Evolutionary conservation across 768 basidiomycete species (phyloP), one percentile per base, ranked within the genome.

Genomic region (Dioszegia hungarica): DNA sequence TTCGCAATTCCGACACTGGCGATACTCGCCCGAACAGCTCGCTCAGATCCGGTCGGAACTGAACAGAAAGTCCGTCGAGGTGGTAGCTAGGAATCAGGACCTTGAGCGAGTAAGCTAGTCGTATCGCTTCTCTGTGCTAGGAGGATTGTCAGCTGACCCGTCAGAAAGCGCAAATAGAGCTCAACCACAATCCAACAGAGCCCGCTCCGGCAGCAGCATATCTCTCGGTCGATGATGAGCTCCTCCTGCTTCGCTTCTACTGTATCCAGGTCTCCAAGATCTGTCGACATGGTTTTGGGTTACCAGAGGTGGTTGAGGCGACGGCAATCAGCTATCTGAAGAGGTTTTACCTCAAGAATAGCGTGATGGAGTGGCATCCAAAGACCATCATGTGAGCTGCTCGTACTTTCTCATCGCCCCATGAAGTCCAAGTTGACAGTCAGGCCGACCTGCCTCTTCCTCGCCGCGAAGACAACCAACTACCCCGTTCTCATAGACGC

Each of bases 301-400:
- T 94, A 72, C 87, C 90, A 0, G 90, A 94, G 66, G 86, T 90
- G 68, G 90, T 98, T 6, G 89, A 93, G 75, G 89, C 90, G 0
- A 97, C 94, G 3, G 91, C 92, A 0, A 82, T 89, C 56, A 85
- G 83, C 54, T 99, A 95, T 76, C 79, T 99, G 64, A 98, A 98
- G 75, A 82, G 95, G 3, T 99, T 99, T 77, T 99, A 98, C 73
- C 82, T 98, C 54, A 88, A 88, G 78, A 98, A 98, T 71, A 98
- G 93, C 1, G 90, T 92, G 51, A 97, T 98, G 92, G 95, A 98
- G 73, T 97, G 90, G 86, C 95, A 98, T 78, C 95, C 95, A 0
- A 94, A 93, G 78, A 92, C 90, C 70, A 90, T 99, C 68, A 99
- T 99, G 95, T 95, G 69, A 46, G 86, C 76, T 41, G 24, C 29